Percentiles rank a stretch among this genome's conserved stretches.
These are phyloP conservation scores for Alternaria sp. DNA, from an alignment of 2,329 filamentous ascomycete species.

Conservation along the genomic window DNA sequence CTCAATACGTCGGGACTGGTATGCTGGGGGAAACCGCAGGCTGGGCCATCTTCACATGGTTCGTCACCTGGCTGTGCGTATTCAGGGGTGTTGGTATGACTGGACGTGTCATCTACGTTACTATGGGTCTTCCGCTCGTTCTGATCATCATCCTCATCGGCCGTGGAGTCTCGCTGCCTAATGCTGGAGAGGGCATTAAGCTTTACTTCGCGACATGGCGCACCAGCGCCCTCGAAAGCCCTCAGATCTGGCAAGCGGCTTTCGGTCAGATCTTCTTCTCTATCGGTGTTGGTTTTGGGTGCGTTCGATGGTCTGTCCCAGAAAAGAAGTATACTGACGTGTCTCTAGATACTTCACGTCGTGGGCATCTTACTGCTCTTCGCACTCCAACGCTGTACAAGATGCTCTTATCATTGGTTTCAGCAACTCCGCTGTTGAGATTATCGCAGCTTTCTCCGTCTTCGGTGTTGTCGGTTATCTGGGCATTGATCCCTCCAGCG, in stretches of 20 bases:
- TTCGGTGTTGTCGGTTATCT: conserved; percentile 61
- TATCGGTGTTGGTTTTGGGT: conserved; percentile 55
- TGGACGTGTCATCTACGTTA: conserved; percentile 27
- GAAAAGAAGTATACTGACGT: neutral
- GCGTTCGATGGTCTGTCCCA: conserved; percentile 45
- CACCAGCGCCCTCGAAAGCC: conserved; percentile 30
- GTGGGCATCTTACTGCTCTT: conserved; percentile 4
- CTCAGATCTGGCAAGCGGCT: conserved; percentile 62
- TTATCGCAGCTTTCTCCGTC: conserved; percentile 52
- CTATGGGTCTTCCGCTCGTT: conserved; percentile 27
- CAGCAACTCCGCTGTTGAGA: conserved; percentile 61
- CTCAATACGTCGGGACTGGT: neutral
- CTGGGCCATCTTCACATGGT: conserved; percentile 9
- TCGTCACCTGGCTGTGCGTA: conserved; percentile 20
- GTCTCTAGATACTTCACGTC: conserved; percentile 1
- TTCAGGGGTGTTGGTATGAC: conserved; percentile 26
- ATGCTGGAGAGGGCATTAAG: conserved; percentile 12
- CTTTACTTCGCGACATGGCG: conserved; percentile 19
- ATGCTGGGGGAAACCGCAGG: neutral
- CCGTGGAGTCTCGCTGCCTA: conserved; percentile 17
- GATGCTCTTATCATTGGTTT: conserved; percentile 60
- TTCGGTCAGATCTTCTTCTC: conserved; percentile 61
- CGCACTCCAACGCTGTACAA: conserved; percentile 56
- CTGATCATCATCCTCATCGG: conserved; percentile 17
- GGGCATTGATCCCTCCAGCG: conserved; percentile 40